A percentile compares a stretch with the other conserved stretches of the same genome.
Evolutionary conservation across 495 filamentous ascomycete species (phyloP).

Genomic region (Neurospora terricola): DNA sequence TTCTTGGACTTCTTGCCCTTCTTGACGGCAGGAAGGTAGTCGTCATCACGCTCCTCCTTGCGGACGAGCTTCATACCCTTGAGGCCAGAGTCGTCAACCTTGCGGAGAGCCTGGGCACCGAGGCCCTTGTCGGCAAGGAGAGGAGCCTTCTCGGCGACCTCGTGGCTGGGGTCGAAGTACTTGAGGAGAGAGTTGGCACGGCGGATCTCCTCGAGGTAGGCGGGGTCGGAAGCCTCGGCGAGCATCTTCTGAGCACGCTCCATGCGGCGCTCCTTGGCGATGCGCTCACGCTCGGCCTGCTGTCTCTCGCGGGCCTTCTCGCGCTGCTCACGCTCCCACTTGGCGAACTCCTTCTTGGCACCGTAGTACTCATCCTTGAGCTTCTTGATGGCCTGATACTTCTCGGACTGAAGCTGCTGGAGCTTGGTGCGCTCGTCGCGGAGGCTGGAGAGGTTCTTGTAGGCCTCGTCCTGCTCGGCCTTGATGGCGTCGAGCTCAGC

Average conservation of each 20-base stretch:
- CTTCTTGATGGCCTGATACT: slow-evolving; percentile 66
- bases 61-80: slow-evolving; percentile 68
- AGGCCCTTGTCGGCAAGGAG: slow-evolving; percentile 55
- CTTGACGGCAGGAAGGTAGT: slow-evolving; percentile 79
- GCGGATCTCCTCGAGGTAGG: slow-evolving; percentile 84
- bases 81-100: slow-evolving; percentile 63
- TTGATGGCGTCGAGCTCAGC: slow-evolving; percentile 81
- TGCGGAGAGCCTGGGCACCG: slow-evolving; percentile 65
- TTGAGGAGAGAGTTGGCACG: slow-evolving; percentile 75
- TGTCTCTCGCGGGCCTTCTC: slow-evolving; percentile 49
- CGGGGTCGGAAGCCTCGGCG: slow-evolving; percentile 80
- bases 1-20: slow-evolving; percentile 86
- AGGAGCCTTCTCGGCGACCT: slow-evolving; percentile 48
- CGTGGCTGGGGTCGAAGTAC: slow-evolving; percentile 72
- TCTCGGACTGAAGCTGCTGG: slow-evolving; percentile 71
- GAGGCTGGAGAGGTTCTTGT: slow-evolving; percentile 74
- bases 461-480: slow-evolving; percentile 78
- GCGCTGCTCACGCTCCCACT: slow-evolving; percentile 71
- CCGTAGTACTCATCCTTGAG: slow-evolving; percentile 80
- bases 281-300: slow-evolving; percentile 60
- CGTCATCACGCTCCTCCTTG: slow-evolving; percentile 79
- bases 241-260: slow-evolving; percentile 76
- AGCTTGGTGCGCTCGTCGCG: slow-evolving; percentile 82
- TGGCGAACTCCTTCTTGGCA: slow-evolving; percentile 61
- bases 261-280: slow-evolving; percentile 73